Percentiles rank a stretch among this genome's conserved stretches.
Evolutionary conservation across 2,329 filamentous ascomycete species (phyloP).

Genomic region (Fusarium nematophilum): DNA sequence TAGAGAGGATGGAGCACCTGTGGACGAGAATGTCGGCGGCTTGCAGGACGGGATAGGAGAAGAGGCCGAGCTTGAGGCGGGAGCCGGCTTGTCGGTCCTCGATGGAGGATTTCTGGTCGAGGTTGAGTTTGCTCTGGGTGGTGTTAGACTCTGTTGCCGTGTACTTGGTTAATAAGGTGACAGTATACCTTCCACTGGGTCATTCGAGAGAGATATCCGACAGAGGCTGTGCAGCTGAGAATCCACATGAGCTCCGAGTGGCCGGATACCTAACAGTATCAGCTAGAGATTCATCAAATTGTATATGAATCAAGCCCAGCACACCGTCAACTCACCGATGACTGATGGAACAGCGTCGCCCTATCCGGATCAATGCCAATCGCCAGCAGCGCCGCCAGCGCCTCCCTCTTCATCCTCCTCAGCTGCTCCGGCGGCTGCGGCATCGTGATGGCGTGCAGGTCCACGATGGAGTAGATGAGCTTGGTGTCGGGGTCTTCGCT

Average conservation of each 20-base stretch:
- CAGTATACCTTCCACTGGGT: constrained; percentile 91
- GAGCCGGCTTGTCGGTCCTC: constrained; percentile 70
- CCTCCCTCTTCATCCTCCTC: constrained; percentile 74
- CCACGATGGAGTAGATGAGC: constrained; percentile 88
- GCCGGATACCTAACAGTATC: constrained; percentile 68
- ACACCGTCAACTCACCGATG: constrained; percentile 64
- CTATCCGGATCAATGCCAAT: constrained; percentile 84
- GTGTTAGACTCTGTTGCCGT: constrained; percentile 8
- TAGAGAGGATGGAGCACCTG: constrained; percentile 58
- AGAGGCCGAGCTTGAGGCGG: constrained; percentile 83
- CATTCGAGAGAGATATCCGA: constrained; percentile 97
- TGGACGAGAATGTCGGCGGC: constrained; percentile 95
- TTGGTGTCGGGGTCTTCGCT: constrained; percentile 67
- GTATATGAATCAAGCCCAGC: not conserved
- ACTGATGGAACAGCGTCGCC: constrained; percentile 86
- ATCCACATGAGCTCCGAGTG: constrained; percentile 98
- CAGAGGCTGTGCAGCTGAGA: constrained; percentile 88
- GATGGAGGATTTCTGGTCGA: constrained; percentile 68
- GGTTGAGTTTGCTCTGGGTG: constrained; percentile 75
- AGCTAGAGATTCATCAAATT: not conserved
- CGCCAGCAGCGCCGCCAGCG: constrained; percentile 83
- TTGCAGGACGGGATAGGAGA: constrained; percentile 95
- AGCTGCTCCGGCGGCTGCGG: constrained; percentile 74
- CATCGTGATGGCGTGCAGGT: constrained; percentile 91
- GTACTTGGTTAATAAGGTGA: not conserved